Percentiles rank a stretch among this genome's conserved stretches.
Conservation (phyloP, 768 basidiomycete species). For the Lactarius akahatsu region DNA sequence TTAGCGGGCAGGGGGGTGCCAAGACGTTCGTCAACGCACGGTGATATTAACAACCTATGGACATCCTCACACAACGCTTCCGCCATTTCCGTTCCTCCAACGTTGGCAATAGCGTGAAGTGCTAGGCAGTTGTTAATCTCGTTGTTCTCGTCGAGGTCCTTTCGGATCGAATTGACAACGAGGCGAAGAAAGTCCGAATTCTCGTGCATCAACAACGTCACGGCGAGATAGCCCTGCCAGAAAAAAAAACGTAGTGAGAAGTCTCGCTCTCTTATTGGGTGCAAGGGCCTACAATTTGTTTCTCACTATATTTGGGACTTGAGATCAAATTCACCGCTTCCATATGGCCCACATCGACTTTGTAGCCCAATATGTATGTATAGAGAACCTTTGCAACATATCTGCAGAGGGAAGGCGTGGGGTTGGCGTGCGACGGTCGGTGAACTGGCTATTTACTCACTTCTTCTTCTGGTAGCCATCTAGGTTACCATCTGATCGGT, state of each 20-base stretch:
- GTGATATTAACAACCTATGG: constrained; percentile 90
- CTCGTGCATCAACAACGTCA: constrained; percentile 97
- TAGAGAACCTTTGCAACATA: constrained; percentile 99
- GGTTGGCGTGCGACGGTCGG: background rate
- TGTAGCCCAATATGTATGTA: constrained; percentile 98
- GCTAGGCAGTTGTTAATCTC: constrained; percentile 97
- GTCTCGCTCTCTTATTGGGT: constrained; percentile 9
- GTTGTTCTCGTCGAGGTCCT: constrained; percentile 92
- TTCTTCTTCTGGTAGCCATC: constrained; percentile 94
- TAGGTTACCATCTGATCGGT: constrained; percentile 67
- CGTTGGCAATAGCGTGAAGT: constrained; percentile 96
- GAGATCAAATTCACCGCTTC: constrained; percentile 98
- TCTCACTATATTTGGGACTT: constrained; percentile 94
- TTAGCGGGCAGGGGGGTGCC: constrained; percentile 27
- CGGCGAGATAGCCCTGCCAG: constrained; percentile 89
- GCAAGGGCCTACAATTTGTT: constrained; percentile 82
- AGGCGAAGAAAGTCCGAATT: constrained; percentile 95
- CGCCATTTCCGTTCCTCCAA: constrained; percentile 98
- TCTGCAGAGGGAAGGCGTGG: constrained; percentile 36
- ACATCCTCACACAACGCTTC: constrained; percentile 93
- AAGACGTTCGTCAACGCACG: constrained; percentile 49
- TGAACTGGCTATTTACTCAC: constrained; percentile 43
- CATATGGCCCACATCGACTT: constrained; percentile 99
- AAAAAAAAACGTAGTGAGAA: constrained; percentile 18
- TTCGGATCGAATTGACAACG: constrained; percentile 97